These are phyloP conservation scores for Catenaria anguillulae DNA, from an alignment of 371 early-diverging fungal genomes.

Conservation along the genomic window DNA sequence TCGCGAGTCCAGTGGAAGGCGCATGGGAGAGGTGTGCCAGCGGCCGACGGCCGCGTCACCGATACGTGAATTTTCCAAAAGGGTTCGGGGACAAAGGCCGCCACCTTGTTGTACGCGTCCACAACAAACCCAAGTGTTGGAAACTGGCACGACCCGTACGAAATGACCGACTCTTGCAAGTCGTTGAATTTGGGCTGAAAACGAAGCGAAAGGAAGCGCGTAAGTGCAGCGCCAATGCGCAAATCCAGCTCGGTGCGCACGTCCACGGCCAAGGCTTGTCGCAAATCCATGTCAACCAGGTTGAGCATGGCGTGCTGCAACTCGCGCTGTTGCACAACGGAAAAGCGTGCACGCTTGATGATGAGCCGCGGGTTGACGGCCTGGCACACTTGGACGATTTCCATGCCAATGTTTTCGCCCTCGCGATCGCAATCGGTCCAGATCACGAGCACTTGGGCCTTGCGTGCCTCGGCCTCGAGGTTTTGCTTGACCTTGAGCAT, in stretches of 20 bases:
- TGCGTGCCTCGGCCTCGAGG: constrained; percentile 40
- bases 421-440: constrained; percentile 99
- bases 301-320: constrained; percentile 66
- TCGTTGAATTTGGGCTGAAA: constrained; percentile 36
- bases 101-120: constrained; percentile 60
- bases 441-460: constrained; percentile 62
- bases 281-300: constrained; percentile 51
- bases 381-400: constrained; percentile 58
- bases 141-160: constrained; percentile 98
- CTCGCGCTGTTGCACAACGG: constrained; percentile 55
- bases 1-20: constrained; percentile 60
- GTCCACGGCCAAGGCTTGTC: constrained; percentile 79
- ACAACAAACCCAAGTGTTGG: constrained; percentile 99
- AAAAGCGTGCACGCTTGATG: constrained; percentile 65
- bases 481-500: constrained; percentile 37
- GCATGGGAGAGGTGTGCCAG: background rate
- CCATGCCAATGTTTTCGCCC: constrained; percentile 95
- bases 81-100: constrained; percentile 73
- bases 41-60: constrained; percentile 26
- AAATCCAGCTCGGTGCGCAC: constrained; percentile 91
- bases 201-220: constrained; percentile 79
- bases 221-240: constrained; percentile 91
- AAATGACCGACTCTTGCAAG: constrained; percentile 46
- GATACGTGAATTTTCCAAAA: constrained; percentile 80
- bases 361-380: constrained; percentile 40